These are phyloP conservation scores for Sugiyamaella boreocaroliniensis DNA, from an alignment of 805 yeast species.

Conservation along the genomic window DNA sequence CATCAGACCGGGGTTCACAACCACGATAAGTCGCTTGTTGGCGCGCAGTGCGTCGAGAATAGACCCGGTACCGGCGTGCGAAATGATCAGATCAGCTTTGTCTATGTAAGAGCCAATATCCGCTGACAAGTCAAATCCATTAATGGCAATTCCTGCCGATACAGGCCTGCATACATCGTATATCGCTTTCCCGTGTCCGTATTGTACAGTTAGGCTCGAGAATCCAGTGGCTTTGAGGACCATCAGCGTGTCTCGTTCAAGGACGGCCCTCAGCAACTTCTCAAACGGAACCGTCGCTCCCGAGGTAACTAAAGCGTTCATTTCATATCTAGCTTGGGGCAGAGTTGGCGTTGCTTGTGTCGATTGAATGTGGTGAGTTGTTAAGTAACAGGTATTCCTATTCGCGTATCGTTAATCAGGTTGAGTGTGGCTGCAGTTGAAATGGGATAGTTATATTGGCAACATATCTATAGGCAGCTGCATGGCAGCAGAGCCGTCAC, in stretches of 20 bases:
- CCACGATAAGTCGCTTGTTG: constrained; percentile 55
- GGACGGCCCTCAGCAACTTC: constrained; percentile 43
- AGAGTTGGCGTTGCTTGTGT: too few species aligned
- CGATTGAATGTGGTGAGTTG: too few species aligned
- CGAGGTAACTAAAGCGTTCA: constrained; percentile 53
- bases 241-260: constrained; percentile 33
- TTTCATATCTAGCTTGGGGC: not conserved
- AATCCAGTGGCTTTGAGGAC: constrained; percentile 36
- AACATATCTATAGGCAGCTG: too few species aligned
- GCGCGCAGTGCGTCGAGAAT: constrained; percentile 67
- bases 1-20: constrained; percentile 67
- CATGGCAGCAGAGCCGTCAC: too few species aligned
- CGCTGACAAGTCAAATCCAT: constrained; percentile 44
- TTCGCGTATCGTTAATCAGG: too few species aligned
- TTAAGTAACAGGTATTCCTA: too few species aligned
- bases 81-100: constrained; percentile 54
- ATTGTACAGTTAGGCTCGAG: constrained; percentile 47
- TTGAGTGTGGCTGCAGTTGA: too few species aligned
- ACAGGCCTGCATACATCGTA: constrained; percentile 16
- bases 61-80: constrained; percentile 93
- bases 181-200: constrained; percentile 40
- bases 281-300: constrained; percentile 90
- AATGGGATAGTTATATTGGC: too few species aligned
- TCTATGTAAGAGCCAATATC: constrained; percentile 39
- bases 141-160: constrained; percentile 21